phyloP scores from a whole-genome alignment of 495 filamentous ascomycete species.

The Echria macrotheca region DNA sequence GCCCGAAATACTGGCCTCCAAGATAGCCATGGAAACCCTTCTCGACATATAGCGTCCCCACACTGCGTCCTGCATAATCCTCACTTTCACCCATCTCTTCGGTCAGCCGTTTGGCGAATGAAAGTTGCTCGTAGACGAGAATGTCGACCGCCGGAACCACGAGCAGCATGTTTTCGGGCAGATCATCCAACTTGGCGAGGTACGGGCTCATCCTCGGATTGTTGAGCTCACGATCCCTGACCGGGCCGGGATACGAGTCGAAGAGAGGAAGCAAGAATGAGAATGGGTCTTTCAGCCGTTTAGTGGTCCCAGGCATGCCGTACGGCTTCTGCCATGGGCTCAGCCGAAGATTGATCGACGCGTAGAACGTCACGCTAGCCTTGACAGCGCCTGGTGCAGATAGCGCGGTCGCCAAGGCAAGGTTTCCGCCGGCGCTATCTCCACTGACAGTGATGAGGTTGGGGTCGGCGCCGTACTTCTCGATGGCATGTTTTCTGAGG shows the following conservation, averaged over 20 bases:
- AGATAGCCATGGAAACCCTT: conserved; percentile 34
- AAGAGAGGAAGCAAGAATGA: conserved; percentile 26
- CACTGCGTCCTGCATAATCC: conserved; percentile 8
- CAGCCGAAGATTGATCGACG: conserved; percentile 28
- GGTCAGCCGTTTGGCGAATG: conserved; percentile 6
- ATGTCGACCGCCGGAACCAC: conserved; percentile 10
- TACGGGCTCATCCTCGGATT: conserved; percentile 25
- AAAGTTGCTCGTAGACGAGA: conserved; percentile 8
- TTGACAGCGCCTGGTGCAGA: conserved; percentile 4
- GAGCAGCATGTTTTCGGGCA: conserved; percentile 8
- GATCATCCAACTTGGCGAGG: conserved; percentile 12
- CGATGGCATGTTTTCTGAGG: conserved; percentile 21
- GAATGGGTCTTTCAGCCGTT: conserved; percentile 19
- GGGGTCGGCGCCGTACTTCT: conserved; percentile 21
- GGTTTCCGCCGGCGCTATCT: conserved; percentile 25
- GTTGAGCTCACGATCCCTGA: conserved; percentile 6
- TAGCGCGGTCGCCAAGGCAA: conserved; percentile 23
- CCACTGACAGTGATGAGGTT: conserved; percentile 26
- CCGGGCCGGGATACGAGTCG: conserved; percentile 25
- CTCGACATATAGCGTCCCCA: conserved; percentile 22
- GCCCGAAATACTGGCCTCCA: no score
- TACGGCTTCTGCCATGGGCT: conserved; percentile 27
- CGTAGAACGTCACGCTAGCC: conserved; percentile 11
- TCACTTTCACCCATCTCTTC: background rate
- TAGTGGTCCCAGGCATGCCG: conserved; percentile 15